phyloP scores from a whole-genome alignment of 108 stramenopile species.

The Nitzschia sp. region DNA sequence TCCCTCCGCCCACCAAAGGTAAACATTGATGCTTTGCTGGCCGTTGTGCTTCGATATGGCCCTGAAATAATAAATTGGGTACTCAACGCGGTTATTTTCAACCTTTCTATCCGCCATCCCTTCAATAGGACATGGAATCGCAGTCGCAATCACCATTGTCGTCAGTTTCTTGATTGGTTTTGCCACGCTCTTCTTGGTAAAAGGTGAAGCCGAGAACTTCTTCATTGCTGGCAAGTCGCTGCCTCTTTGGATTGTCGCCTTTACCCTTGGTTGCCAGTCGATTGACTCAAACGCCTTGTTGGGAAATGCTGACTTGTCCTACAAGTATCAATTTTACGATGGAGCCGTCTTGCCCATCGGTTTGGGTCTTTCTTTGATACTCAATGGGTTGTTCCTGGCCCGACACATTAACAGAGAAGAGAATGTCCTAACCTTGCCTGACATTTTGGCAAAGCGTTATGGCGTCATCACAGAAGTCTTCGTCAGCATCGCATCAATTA shows the following conservation, averaged over 20 bases:
- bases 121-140: slow-evolving; percentile 66
- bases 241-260: slow-evolving; percentile 62
- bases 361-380: slow-evolving; percentile 66
- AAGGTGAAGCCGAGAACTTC: slow-evolving; percentile 70
- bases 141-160: slow-evolving; percentile 48
- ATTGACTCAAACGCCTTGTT: slow-evolving; percentile 81
- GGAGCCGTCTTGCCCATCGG: slow-evolving; percentile 80
- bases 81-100: no score
- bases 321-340: slow-evolving; percentile 80
- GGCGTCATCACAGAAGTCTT: slow-evolving; percentile 68
- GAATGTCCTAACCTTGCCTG: slow-evolving; percentile 68
- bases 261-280: slow-evolving; percentile 66
- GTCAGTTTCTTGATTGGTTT: slow-evolving; percentile 60
- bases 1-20: slow-evolving; percentile 42
- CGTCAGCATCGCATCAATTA: slow-evolving; percentile 55
- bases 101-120: no score
- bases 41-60: no score
- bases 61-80: no score
- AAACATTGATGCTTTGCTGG: no score
- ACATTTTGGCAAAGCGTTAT: slow-evolving; percentile 61
- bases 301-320: slow-evolving; percentile 73
- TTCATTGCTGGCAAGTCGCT: slow-evolving; percentile 84
- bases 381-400: slow-evolving; percentile 51
- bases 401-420: not conserved
- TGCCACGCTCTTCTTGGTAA: slow-evolving; percentile 49